Conservation (phyloP, 345 rosid species). For the Erysimum cheiranthoides region DNA sequence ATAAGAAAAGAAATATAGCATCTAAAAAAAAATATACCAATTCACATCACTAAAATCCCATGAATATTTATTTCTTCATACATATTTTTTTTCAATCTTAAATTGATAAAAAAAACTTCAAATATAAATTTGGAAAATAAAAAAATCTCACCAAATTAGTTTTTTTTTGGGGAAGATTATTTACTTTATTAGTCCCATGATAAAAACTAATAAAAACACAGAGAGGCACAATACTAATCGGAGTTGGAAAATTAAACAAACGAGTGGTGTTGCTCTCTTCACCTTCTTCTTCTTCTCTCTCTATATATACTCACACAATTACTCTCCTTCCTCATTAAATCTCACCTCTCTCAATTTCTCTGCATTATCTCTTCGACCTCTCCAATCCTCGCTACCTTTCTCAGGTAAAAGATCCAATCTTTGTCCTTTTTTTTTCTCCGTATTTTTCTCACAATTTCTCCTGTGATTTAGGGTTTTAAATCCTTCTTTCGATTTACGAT, state of each 20-base stretch:
- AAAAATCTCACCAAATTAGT: no score
- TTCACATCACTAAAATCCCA: no score
- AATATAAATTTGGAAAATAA: no score
- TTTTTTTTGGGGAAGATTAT: no score
- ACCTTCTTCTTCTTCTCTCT: slow-evolving; percentile 23
- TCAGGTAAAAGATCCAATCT: slow-evolving; percentile 36
- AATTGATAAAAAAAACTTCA: no score
- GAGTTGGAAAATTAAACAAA: slow-evolving; percentile 1
- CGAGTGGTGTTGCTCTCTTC: slow-evolving; percentile 42
- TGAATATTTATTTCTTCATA: no score
- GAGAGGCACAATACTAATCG: background rate
- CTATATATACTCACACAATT: slow-evolving; percentile 19
- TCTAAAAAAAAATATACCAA: no score
- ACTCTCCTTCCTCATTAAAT: slow-evolving; percentile 5
- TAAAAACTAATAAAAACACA: background rate
- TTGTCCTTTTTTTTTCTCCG: background rate
- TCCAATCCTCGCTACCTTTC: background rate
- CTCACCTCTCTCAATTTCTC: background rate
- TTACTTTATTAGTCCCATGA: no score
- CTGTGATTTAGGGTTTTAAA: slow-evolving; percentile 1
- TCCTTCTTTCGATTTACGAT: background rate
- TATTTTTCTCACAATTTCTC: background rate
- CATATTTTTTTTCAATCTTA: no score
- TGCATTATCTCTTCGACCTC: slow-evolving; percentile 36
- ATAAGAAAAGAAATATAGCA: no score